Conservation (phyloP, 192 early-diverging fungal species). For the Coemansia sp. region DNA sequence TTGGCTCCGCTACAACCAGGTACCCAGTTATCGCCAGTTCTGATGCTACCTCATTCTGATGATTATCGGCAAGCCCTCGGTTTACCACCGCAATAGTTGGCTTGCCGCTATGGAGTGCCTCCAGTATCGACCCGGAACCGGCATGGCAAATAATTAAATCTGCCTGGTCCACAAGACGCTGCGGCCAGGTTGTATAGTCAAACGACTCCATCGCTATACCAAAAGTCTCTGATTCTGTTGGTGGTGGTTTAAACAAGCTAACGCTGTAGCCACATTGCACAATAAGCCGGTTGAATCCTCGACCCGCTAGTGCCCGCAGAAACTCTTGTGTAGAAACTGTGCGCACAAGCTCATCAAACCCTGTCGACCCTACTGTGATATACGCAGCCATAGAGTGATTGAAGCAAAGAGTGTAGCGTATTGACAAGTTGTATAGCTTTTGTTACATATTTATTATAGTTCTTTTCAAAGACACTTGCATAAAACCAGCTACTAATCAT, state of each 20-base stretch:
- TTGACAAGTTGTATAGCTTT: background rate
- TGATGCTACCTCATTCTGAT: conserved; percentile 80
- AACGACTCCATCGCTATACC: conserved; percentile 40
- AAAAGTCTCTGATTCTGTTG: background rate
- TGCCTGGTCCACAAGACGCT: conserved; percentile 59
- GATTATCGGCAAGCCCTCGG: conserved; percentile 75
- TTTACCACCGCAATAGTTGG: conserved; percentile 78
- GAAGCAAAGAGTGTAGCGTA: background rate
- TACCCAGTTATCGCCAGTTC: conserved; percentile 62
- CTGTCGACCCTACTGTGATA: conserved; percentile 90
- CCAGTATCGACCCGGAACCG: conserved; percentile 86
- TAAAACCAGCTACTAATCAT: conserved; percentile 6
- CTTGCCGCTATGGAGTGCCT: conserved; percentile 64
- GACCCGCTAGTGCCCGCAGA: conserved; percentile 47
- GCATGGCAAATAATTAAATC: conserved; percentile 82
- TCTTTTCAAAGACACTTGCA: background rate
- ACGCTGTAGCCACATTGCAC: conserved; percentile 69
- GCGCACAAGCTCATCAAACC: conserved; percentile 74
- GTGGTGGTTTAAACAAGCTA: conserved; percentile 28
- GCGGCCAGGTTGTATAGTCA: conserved; percentile 64
- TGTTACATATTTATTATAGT: background rate
- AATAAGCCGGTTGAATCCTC: conserved; percentile 59
- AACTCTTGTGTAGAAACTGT: conserved; percentile 51
- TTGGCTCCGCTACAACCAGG: conserved; percentile 40
- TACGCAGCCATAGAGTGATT: conserved; percentile 56